These are phyloP conservation scores for Geum urbanum DNA, from an alignment of 306 rosid genomes.

Conservation along the genomic window DNA sequence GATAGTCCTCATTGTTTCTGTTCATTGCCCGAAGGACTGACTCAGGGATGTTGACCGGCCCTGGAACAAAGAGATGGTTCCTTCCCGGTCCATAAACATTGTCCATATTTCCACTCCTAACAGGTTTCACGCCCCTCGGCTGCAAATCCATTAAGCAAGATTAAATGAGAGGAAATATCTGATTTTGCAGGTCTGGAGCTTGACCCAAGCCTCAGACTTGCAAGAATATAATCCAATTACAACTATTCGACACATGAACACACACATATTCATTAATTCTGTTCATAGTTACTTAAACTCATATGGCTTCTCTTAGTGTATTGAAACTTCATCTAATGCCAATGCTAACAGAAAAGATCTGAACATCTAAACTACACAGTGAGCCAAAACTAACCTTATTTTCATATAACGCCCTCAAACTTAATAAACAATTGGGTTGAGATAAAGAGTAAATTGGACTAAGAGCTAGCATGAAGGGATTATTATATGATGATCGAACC, in stretches of 20 bases:
- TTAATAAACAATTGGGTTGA: neutral
- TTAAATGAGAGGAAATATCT: neutral
- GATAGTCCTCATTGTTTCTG: slow-evolving; percentile 95
- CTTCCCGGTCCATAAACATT: slow-evolving; percentile 80
- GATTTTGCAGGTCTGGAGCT: neutral
- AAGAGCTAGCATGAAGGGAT: neutral
- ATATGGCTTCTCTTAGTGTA: too few relatives aligned
- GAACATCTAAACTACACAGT: neutral
- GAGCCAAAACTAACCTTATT: neutral
- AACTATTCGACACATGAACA: neutral
- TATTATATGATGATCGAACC: neutral
- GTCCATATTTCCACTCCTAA: slow-evolving; percentile 62
- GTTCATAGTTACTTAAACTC: neutral
- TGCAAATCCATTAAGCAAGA: slow-evolving; percentile 12
- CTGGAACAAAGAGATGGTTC: slow-evolving; percentile 97
- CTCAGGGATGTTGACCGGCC: slow-evolving; percentile 97
- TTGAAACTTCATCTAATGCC: neutral
- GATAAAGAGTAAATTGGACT: neutral
- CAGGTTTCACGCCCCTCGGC: slow-evolving; percentile 33
- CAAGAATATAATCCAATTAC: neutral
- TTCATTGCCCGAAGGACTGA: slow-evolving; percentile 85
- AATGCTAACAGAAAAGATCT: neutral
- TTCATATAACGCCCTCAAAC: neutral
- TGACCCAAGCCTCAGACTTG: neutral
- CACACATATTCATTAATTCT: neutral